phyloP scores from a whole-genome alignment of 2,329 filamentous ascomycete species.

The Didymella keratinophila region DNA sequence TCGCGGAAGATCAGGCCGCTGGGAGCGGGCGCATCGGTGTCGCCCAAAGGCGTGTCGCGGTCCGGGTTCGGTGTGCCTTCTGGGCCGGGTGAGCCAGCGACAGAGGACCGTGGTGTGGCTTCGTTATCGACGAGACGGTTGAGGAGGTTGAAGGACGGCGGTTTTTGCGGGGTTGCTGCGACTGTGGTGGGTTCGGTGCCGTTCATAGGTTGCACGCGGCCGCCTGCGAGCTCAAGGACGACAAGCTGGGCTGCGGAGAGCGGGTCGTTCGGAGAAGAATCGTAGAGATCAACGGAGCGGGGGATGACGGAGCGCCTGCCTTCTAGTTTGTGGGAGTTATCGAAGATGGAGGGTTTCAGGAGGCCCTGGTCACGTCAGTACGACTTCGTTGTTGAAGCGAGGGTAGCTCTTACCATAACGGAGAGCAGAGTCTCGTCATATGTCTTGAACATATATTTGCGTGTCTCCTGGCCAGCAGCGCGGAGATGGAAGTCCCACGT shows the following conservation, averaged over 20 bases:
- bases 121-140: slow-evolving; percentile 73
- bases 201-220: slow-evolving; percentile 45
- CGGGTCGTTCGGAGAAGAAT: slow-evolving; percentile 90
- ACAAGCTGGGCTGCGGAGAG: slow-evolving; percentile 82
- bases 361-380: slow-evolving; percentile 65
- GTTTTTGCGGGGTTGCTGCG: slow-evolving; percentile 61
- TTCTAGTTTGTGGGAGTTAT: slow-evolving; percentile 79
- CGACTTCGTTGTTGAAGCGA: neutral
- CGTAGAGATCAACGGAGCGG: slow-evolving; percentile 92
- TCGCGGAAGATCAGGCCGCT: slow-evolving; percentile 49
- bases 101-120: slow-evolving; percentile 82
- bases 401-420: slow-evolving; percentile 66
- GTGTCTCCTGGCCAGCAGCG: slow-evolving; percentile 84
- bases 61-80: slow-evolving; percentile 80
- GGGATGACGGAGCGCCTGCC: slow-evolving; percentile 83
- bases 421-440: slow-evolving; percentile 97
- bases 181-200: slow-evolving; percentile 51
- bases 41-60: slow-evolving; percentile 56
- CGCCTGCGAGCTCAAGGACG: slow-evolving; percentile 62
- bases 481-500: slow-evolving; percentile 90
- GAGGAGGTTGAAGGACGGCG: slow-evolving; percentile 74
- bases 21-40: slow-evolving; percentile 33
- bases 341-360: slow-evolving; percentile 87
- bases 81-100: slow-evolving; percentile 85
- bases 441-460: slow-evolving; percentile 94